Base-by-base conservation (phyloP, 345 rosid species). In the Clausena lansium region DNA sequence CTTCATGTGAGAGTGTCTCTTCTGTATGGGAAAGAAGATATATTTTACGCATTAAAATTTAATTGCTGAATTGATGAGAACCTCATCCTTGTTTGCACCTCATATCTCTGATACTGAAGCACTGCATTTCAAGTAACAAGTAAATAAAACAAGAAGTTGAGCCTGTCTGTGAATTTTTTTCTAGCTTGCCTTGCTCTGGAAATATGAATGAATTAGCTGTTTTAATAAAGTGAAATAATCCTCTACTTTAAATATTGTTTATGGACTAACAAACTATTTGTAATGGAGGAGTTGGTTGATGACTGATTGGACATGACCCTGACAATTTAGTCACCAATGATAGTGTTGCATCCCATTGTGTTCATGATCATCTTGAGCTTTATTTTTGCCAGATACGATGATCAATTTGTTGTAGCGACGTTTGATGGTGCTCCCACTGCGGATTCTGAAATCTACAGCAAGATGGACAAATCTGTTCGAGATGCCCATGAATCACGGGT, bases 401-500 rank as follows among this genome's bases (percentile, higher is more conserved):
- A 94, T 80, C 95, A 92, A 81, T 94, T 89, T 78, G 95, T 91
- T 38, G 74, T 87, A 14, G 97, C 88, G 20, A 64, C 91, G 70
- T 92, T 96, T 83, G 99, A 94, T 84, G 78, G 84, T 88, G 93
- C 95, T 83, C 98, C 99, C 52, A 96, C 98, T 24, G 92, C 91
- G 71, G 98, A 91, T 85, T 89, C 98, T 70, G 95, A 91, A 84
- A 60, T 54, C 77, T 96, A 87, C 80, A 83, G 88, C 81, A 94
- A 94, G 87, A 70, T 96, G 79, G 83, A 89, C 82, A 81, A 78
- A 79, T 86, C 91, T 81, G 73, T 84, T 77, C 95, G 97, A 81
- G 98, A 94, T 67, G 89, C 81, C 74, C 85, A 90, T 85, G 99
- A 94, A 85, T 86, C 98, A 80, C 88, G 84, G 94, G 99, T 94